phyloP scores from a whole-genome alignment of 768 basidiomycete species.

The Vararia minispora region DNA sequence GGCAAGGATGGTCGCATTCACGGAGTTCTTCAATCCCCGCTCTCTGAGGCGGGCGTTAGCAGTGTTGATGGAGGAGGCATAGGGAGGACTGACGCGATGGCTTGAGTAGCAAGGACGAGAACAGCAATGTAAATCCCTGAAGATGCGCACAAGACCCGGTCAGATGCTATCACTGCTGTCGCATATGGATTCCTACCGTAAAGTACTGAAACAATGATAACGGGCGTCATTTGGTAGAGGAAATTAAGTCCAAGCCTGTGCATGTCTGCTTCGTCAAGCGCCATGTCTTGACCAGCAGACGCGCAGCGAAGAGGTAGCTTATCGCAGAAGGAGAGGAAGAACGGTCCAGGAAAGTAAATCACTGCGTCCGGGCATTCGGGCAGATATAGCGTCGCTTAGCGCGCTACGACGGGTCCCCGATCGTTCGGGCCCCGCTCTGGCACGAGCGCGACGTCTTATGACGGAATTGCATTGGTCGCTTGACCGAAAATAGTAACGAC shows the following conservation, averaged over 20 bases:
- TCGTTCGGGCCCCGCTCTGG: no score
- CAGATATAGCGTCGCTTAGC: no score
- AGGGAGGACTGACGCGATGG: neutral
- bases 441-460: no score
- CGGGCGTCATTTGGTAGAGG: slow-evolving; percentile 4
- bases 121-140: slow-evolving; percentile 5
- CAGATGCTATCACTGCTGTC: neutral
- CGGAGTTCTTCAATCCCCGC: slow-evolving; percentile 1
- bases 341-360: no score
- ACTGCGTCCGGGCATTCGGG: no score
- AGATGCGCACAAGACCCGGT: no score
- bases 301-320: no score
- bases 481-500: no score
- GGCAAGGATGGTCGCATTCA: slow-evolving; percentile 1
- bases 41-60: neutral
- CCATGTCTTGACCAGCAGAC: neutral
- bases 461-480: no score
- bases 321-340: no score
- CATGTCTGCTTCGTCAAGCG: slow-evolving; percentile 7
- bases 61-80: neutral
- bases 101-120: slow-evolving; percentile 2
- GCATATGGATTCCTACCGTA: neutral
- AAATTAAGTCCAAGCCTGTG: slow-evolving; percentile 5
- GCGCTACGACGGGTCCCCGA: no score
- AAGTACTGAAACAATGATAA: slow-evolving; percentile 3